Evolutionary conservation across 1,139 yeast species (phyloP).

Genomic region (Nakaseomyces bracarensis): DNA sequence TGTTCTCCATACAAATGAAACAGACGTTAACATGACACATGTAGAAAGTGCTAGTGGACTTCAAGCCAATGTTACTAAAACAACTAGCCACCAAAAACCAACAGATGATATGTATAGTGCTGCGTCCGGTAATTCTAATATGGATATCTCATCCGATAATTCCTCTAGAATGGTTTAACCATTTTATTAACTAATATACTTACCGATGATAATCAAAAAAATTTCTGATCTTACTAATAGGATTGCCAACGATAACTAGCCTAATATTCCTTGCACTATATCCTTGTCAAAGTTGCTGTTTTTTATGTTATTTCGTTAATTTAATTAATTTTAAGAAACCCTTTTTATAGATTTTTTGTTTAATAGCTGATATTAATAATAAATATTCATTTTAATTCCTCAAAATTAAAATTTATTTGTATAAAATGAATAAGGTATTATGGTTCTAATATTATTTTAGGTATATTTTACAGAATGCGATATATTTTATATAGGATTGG

Average conservation of each 20-base stretch:
- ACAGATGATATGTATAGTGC: constrained; percentile 5
- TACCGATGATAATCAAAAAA: too few relatives aligned
- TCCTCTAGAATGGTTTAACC: constrained; percentile 5
- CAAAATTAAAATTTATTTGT: not conserved
- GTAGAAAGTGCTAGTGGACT: not conserved
- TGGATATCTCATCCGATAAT: constrained; percentile 1
- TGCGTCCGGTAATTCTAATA: not conserved
- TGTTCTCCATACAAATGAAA: not conserved
- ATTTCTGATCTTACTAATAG: not conserved
- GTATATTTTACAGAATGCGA: constrained; percentile 5
- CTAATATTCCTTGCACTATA: too few relatives aligned
- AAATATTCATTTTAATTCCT: not conserved
- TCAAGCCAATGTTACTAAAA: not conserved
- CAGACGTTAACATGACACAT: not conserved
- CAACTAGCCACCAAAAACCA: constrained; percentile 4
- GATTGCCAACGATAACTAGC: not conserved
- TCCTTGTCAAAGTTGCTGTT: too few relatives aligned
- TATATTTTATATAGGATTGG: not conserved
- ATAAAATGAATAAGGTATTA: not conserved
- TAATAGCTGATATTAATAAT: not conserved
- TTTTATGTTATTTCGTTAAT: not conserved
- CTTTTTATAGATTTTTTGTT: not conserved
- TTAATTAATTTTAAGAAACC: too few relatives aligned
- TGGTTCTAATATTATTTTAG: not conserved
- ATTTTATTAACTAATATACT: too few relatives aligned